phyloP scores from a whole-genome alignment of 1,284 basidiomycete species.

The Malassezia furfur region DNA sequence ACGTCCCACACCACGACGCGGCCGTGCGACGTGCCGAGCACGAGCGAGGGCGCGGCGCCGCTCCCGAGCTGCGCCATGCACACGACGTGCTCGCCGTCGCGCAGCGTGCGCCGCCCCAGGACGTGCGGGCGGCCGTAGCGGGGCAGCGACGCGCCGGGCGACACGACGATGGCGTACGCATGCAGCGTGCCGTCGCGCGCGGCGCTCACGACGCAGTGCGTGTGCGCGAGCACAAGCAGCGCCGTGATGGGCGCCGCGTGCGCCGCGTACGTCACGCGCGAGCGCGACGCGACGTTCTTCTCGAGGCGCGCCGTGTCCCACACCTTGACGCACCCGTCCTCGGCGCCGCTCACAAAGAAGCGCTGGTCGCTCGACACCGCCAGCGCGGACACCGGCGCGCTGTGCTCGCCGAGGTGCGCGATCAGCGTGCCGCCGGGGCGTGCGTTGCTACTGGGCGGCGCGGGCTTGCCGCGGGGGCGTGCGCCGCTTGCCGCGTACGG shows the following conservation, averaged over 20 bases:
- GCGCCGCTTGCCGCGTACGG: constrained; percentile 19
- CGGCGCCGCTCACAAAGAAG: constrained; percentile 83
- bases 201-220: constrained; percentile 50
- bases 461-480: constrained; percentile 28
- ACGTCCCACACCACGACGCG: constrained; percentile 71
- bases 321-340: constrained; percentile 71
- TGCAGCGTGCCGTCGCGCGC: constrained; percentile 49
- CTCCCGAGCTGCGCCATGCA: constrained; percentile 28
- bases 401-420: constrained; percentile 50
- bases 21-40: constrained; percentile 75
- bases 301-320: constrained; percentile 74
- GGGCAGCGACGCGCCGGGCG: constrained; percentile 36
- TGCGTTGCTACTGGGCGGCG: constrained; percentile 19
- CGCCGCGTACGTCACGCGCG: constrained; percentile 47
- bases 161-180: constrained; percentile 48
- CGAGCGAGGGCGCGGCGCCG: constrained; percentile 51
- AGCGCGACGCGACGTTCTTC: constrained; percentile 57
- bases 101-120: constrained; percentile 47
- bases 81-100: constrained; percentile 43
- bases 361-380: constrained; percentile 83
- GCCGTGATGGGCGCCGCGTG: constrained; percentile 48
- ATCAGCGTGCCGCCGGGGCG: constrained; percentile 40
- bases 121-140: constrained; percentile 48
- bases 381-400: constrained; percentile 59
- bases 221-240: constrained; percentile 46